These are phyloP conservation scores for Phytophthora citrophthora DNA, from an alignment of 352 stramenopile genomes.

Conservation along the genomic window DNA sequence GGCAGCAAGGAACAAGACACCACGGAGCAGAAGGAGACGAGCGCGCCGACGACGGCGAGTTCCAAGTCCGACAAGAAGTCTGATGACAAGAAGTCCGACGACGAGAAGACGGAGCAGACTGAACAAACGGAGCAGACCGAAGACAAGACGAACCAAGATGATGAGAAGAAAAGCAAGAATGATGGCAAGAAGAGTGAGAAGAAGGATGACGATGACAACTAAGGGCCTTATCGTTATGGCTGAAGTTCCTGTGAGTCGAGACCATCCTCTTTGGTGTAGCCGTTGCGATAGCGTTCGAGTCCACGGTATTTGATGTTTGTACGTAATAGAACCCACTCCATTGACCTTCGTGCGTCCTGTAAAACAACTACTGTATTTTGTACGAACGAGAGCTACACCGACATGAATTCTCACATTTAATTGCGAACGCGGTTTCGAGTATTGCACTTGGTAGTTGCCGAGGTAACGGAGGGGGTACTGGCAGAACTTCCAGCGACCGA, in stretches of 20 bases:
- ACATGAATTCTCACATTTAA: no score
- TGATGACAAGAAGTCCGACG: neutral
- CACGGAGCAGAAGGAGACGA: constrained; percentile 1
- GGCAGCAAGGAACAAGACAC: constrained; percentile 3
- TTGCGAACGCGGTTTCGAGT: neutral
- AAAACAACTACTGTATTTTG: no score
- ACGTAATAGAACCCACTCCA: no score
- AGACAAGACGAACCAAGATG: neutral
- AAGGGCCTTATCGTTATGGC: neutral
- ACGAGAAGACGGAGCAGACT: neutral
- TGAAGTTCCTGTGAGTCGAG: neutral
- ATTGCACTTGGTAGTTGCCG: constrained; percentile 14
- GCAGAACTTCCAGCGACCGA: constrained; percentile 13
- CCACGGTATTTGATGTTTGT: no score
- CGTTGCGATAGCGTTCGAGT: neutral
- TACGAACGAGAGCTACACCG: no score
- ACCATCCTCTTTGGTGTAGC: neutral
- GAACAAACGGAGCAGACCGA: neutral
- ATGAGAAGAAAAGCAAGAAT: neutral
- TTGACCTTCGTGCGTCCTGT: no score
- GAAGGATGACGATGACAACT: constrained; percentile 3
- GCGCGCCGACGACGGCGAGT: neutral
- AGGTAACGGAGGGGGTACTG: constrained; percentile 6
- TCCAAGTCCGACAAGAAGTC: constrained; percentile 1
- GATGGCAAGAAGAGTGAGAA: neutral